Base-by-base conservation (phyloP, 306 rosid genomes). In the Fragaria ananassa region DNA sequence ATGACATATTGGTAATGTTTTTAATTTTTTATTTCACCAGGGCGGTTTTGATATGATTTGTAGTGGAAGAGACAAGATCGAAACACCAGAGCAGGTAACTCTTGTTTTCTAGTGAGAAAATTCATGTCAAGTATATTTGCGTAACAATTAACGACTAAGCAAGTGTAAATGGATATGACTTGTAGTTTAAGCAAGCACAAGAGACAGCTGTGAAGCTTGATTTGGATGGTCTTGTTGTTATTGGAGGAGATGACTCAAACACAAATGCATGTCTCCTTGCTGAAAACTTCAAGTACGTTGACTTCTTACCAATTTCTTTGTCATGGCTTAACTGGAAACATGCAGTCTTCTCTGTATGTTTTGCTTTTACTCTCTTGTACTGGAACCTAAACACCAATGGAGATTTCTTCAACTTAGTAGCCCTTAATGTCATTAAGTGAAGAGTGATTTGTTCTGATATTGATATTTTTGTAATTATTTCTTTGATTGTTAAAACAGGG, bases 201-300 rank as follows among this genome's bases (percentile, higher is more conserved):
- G 99, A 96, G 77, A 96, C 99, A 56, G 88, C 83, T 18, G 37
- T 49, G 69, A 96, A 96, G 86, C 91, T 96, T 60, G 99, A 93
- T 78, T 88, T 92, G 89, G 99, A 96, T 86, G 99, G 99, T 75
- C 90, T 96, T 63, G 85, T 96, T 88, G 99, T 96, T 70, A 96
- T 96, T 80, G 99, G 99, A 63, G 99, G 99, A 47, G 99, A 96
- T 84, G 98, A 96, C 88, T 96, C 99, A 9, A 96, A 96, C 85
- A 96, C 99, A 83, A 96, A 96, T 81, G 99, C 99, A 35, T 93
- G 99, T 79, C 98, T 96, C 80, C 99, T 96, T 76, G 99, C 96
- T 46, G 99, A 96, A 80, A 86, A 96, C 86, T 96, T 96, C 93
- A 92, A 93, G 99, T 96, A 69, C 76, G 78, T 51, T 34, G 21